Evolutionary conservation across 768 basidiomycete genomes (phyloP).

Genomic region (Phanerodontia chrysosporium): DNA sequence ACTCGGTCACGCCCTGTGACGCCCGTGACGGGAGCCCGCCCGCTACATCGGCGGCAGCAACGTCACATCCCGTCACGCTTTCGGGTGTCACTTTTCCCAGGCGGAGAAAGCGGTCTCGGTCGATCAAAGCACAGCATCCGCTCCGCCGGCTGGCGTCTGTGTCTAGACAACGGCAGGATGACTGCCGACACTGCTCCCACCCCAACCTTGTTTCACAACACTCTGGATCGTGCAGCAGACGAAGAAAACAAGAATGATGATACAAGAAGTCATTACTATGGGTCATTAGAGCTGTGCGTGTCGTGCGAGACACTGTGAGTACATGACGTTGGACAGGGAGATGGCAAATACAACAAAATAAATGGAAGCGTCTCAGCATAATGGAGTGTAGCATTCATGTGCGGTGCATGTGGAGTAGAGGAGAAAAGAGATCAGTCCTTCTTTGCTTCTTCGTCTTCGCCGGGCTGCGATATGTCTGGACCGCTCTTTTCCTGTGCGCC

Average conservation of each 20-base stretch:
- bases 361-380: background rate
- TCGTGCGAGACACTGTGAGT: too few relatives aligned
- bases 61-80: background rate
- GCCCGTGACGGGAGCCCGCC: background rate
- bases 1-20: background rate
- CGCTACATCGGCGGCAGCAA: background rate
- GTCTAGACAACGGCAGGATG: background rate
- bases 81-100: background rate
- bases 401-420: background rate
- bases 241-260: background rate
- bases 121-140: slow-evolving; percentile 1
- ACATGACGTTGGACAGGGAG: background rate
- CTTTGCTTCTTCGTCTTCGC: slow-evolving; percentile 1
- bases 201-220: background rate
- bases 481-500: slow-evolving; percentile 10
- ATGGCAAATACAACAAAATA: background rate
- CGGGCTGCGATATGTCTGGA: slow-evolving; percentile 3
- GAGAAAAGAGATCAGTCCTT: background rate
- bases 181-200: background rate
- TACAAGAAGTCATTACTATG: background rate
- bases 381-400: background rate
- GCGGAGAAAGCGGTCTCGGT: background rate
- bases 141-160: background rate
- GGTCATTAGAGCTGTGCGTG: background rate
- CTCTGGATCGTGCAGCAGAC: background rate